phyloP scores from a whole-genome alignment of 371 early-diverging fungal species.

The Gilbertella persicaria region DNA sequence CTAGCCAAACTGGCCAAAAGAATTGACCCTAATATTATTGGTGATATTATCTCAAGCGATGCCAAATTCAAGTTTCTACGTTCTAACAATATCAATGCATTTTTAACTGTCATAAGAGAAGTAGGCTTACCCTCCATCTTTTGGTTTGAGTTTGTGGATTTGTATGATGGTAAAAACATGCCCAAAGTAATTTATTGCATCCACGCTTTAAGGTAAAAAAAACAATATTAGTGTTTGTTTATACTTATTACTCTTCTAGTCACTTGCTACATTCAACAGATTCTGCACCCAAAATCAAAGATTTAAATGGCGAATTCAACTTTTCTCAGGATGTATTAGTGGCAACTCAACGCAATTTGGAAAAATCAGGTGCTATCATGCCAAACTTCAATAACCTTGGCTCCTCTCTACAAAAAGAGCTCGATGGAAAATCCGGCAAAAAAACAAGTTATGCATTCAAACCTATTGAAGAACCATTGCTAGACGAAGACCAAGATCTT shows the following conservation, averaged over 20 bases:
- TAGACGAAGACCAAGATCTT: background rate
- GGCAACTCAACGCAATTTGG: constrained; percentile 84
- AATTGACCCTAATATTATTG: constrained; percentile 84
- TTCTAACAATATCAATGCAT: constrained; percentile 98
- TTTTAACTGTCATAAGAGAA: constrained; percentile 80
- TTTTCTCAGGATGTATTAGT: constrained; percentile 90
- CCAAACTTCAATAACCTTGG: constrained; percentile 84
- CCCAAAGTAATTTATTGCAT: constrained; percentile 99
- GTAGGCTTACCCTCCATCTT: constrained; percentile 92
- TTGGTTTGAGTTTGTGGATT: constrained; percentile 98
- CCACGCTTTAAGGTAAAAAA: constrained; percentile 90
- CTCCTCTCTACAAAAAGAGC: constrained; percentile 71
- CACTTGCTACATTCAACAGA: constrained; percentile 87
- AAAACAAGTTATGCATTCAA: constrained; percentile 7
- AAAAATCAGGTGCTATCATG: constrained; percentile 76
- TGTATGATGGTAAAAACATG: constrained; percentile 99
- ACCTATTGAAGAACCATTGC: constrained; percentile 17
- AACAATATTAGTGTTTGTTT: background rate
- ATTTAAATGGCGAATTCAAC: constrained; percentile 86
- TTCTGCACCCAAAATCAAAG: constrained; percentile 88
- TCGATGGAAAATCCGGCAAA: constrained; percentile 24
- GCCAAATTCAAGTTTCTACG: constrained; percentile 92
- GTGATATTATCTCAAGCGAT: constrained; percentile 71
- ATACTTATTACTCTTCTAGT: constrained; percentile 37
- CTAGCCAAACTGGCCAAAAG: constrained; percentile 90